Base-by-base conservation (phyloP, 106 monocot species). In the Alisma plantagoaquatica region DNA sequence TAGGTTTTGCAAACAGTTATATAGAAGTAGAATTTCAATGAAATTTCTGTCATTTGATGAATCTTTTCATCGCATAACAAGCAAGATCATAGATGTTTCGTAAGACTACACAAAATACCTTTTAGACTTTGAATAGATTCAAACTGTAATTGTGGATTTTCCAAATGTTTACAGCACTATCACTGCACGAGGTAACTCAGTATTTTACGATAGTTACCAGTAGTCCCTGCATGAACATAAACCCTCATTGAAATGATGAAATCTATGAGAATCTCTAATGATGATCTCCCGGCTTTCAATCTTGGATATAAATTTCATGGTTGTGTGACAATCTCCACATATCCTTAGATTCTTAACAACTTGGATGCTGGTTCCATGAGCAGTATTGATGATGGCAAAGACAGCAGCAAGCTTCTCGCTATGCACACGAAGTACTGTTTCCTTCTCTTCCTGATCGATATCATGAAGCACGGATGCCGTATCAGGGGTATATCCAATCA, bases 351-450 rank as follows among this genome's bases (percentile, higher is more conserved):
- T 92, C 76, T 92, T 92, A 47, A 86, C 74, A 21, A 92, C 70
- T 52, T 76, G 46, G 27, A 92, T 74, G 1, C 58, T 35, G 8
- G 76, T 76, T 54, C 92, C 86, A 9, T 72, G 70, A 2, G 46
- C 53, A 12, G 82, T 79, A 57, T 73, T 86, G 16, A 82, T 61
- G 17, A 92, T 76, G 1, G 70, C 82, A 65, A 86, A 92, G 46
- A 59, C 82, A 61, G 82, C 79, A 25, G 92, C 92, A 22, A 93
- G 41, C 72, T 93, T 93, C 71, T 92, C 92, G 11, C 92, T 92
- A 47, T 92, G 92, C 43, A 86, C 73, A 33, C 76, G 61, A 33
- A 92, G 62, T 6, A 76, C 58, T 1, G 76, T 68, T 31, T 82
- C 79, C 62, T 87, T 92, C 70, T 92, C 92, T 65, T 92, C 92